These are phyloP conservation scores for Gentiana straminea DNA, from an alignment of 257 asterid species.

Conservation along the genomic window DNA sequence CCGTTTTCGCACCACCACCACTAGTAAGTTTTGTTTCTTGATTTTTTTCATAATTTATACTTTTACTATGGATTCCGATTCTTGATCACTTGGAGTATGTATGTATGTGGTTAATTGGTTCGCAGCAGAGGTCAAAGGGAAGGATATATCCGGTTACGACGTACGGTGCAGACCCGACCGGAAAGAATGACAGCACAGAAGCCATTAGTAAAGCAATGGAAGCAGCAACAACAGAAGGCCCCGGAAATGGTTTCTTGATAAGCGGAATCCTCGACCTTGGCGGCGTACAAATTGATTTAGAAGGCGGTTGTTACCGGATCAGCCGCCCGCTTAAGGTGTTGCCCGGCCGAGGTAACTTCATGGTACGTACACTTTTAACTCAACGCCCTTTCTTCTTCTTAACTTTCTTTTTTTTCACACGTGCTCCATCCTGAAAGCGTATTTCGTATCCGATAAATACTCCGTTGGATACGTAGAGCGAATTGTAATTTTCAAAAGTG, in stretches of 20 bases:
- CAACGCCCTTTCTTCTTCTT: no score
- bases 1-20: background rate
- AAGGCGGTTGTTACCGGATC: slow-evolving; percentile 76
- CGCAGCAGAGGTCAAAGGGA: slow-evolving; percentile 21
- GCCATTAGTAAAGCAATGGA: slow-evolving; percentile 50
- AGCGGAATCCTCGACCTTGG: slow-evolving; percentile 65
- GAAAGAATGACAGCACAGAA: slow-evolving; percentile 53
- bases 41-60: no score
- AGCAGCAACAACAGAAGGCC: slow-evolving; percentile 50
- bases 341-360: slow-evolving; percentile 57
- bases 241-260: slow-evolving; percentile 42
- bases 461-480: no score
- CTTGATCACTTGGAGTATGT: background rate
- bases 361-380: slow-evolving; percentile 28
- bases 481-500: no score
- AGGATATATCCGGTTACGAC: slow-evolving; percentile 49
- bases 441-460: background rate
- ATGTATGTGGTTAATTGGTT: no score
- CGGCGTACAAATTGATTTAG: slow-evolving; percentile 69
- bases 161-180: slow-evolving; percentile 88
- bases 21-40: no score
- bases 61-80: no score
- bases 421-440: background rate
- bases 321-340: slow-evolving; percentile 64
- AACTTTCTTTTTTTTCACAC: background rate